Evolutionary conservation across 2,329 filamentous ascomycete species (phyloP), one percentile per base, ranked within the genome.

Genomic region (Cercospora brassicicola): DNA sequence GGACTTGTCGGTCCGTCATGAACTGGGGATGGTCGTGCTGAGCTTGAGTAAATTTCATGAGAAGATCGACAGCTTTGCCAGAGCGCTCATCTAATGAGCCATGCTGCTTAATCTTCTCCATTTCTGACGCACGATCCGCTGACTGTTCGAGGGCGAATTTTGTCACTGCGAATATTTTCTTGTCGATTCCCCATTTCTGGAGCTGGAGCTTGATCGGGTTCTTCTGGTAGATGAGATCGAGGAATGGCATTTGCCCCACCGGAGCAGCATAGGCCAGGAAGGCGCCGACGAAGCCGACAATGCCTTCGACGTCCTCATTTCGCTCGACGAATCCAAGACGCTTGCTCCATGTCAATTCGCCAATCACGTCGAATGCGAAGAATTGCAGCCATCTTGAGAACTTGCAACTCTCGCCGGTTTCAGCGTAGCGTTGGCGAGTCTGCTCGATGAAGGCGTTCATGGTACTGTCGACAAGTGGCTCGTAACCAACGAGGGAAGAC

Each of bases 311-410:
- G 70, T 94, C 91, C 75, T 89, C 84, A 61, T 92, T 89, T 75
- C 86, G 85, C 78, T 94, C 90, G 1, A 94, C 80, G 71, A 94
- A 94, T 0, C 91, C 91, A 67, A 93, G 85, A 0, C 90, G 84
- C 77, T 91, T 91, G 77, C 87, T 89, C 80, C 91, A 93, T 0
- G 90, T 93, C 74, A 93, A 86, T 69, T 91, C 89, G 5, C 90
- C 90, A 69, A 93, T 93, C 13, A 93, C 91, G 75, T 94, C 91
- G 74, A 94, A 94, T 0, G 91, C 91, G 73, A 91, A 93, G 76
- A 89, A 93, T 75, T 94, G 91, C 66, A 94, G 81, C 91, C 91
- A 93, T 66, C 84, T 82, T 1, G 88, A 87, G 65, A 92, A 90
- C 75, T 91, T 86, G 74, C 89, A 91, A 26, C 79, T 79, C 30